Evolutionary conservation across 1,139 yeast genomes (phyloP), one percentile per base, ranked within the genome.

Genomic region (Nakaseomyces bracarensis): DNA sequence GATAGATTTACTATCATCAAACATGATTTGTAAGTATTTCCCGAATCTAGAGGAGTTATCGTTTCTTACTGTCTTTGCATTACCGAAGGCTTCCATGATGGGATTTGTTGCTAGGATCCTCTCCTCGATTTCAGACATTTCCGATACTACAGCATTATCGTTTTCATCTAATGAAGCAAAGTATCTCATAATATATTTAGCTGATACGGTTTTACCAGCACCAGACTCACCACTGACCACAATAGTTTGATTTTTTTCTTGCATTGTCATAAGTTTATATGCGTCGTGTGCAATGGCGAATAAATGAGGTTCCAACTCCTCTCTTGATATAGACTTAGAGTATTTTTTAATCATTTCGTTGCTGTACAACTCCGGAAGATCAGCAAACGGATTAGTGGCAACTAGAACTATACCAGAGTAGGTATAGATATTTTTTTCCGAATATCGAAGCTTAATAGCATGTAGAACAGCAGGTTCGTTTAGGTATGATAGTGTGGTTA

Each of bases 281-380:
- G 98, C 97, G 58, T 91, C 97, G 64, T 91, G 98, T 15, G 99
- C 98, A 56, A 93, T 91, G 41, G 97, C 96, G 62, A 91, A 93
- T 61, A 93, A 72, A 70, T 93, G 99, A 4, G 99, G 99, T 57
- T 91, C 98, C 52, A 86, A 74, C 61, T 91, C 97, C 38, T 96
- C 97, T 59, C 96, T 75, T 57, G 85, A 76, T 59, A 82, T 84
- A 27, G 96, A 95, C 19, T n/a, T n/a, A 10, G 96, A 86, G 63
- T 93, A 93, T n/a, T 95, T 93, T 63, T 89, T 96, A 47, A 93
- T 86, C 63, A 91, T 85, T 57, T 91, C 96, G 41, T 85, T 86
- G 4, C 29, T 35, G 19, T 40, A 40, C 9, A 34, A 15, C 11
- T 37, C 34, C 6, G 22, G 96, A 81, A 62, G 91, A 91, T 44